Percentiles rank a stretch among this genome's conserved stretches.
Conservation (phyloP, 306 rosid species). For the Luffa acutangula region DNA sequence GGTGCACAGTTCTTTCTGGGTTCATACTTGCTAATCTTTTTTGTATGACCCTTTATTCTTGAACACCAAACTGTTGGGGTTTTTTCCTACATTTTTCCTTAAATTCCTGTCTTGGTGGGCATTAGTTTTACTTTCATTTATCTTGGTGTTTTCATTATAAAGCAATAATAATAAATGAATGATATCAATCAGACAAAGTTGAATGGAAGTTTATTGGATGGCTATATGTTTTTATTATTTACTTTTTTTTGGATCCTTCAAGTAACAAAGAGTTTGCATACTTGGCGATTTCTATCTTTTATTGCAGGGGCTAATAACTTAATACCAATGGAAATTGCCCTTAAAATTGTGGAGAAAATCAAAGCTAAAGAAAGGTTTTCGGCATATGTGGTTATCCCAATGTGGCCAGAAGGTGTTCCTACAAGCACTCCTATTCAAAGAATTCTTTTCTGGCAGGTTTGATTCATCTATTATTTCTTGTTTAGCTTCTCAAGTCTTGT, state of each 20-base stretch:
- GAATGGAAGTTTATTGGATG: background rate
- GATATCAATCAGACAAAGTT: background rate
- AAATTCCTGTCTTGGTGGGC: background rate
- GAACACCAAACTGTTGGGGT: too few species aligned
- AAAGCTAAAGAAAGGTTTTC: conserved; percentile 57
- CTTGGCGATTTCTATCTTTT: background rate
- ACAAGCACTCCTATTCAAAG: conserved; percentile 49
- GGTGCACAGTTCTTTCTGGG: background rate
- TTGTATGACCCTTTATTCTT: too few species aligned
- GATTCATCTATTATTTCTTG: background rate
- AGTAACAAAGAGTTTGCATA: background rate
- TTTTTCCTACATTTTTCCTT: too few species aligned
- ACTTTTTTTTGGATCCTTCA: background rate
- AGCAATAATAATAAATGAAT: background rate
- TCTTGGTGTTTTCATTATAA: background rate
- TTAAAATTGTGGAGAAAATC: conserved; percentile 61
- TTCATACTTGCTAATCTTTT: too few species aligned
- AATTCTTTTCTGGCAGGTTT: conserved; percentile 88
- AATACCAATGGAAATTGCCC: conserved; percentile 79
- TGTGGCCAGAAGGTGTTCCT: conserved; percentile 96
- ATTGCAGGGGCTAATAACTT: conserved; percentile 64
- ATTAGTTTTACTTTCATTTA: background rate
- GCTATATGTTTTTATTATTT: background rate
- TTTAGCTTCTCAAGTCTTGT: background rate
- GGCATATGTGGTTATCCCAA: conserved; percentile 61